Evolutionary conservation across 2,329 filamentous ascomycete species (phyloP).

Genomic region (Diaporthe humulicola): DNA sequence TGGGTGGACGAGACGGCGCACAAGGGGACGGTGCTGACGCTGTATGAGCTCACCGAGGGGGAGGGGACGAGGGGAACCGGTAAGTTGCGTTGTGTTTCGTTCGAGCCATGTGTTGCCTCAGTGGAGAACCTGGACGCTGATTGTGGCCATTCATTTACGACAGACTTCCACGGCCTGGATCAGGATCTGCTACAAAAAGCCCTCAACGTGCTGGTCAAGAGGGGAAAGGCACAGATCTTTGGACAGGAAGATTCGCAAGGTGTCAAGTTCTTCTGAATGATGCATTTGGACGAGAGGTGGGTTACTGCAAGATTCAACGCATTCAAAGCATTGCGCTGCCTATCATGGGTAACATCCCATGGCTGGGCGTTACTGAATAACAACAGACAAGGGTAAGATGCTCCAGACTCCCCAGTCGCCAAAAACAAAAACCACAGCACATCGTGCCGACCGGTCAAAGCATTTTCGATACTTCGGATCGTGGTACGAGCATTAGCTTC

Average conservation of each 20-base stretch:
- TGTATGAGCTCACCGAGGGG: slow-evolving; percentile 93
- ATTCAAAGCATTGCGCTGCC: neutral
- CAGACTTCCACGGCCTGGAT: slow-evolving; percentile 92
- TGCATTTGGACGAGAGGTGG: neutral
- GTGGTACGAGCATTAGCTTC: slow-evolving; percentile 21
- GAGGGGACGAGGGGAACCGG: slow-evolving; percentile 80
- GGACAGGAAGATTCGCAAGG: slow-evolving; percentile 89
- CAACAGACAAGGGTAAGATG: neutral
- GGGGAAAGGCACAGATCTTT: slow-evolving; percentile 93
- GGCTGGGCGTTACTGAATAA: slow-evolving; percentile 5
- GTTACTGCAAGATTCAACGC: slow-evolving; percentile 1
- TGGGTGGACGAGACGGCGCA: slow-evolving; percentile 93
- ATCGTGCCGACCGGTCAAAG: neutral
- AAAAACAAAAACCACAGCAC: slow-evolving; percentile 9
- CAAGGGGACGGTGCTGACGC: slow-evolving; percentile 87
- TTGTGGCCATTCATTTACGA: neutral
- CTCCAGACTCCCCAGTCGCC: slow-evolving; percentile 28
- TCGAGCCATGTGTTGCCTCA: neutral
- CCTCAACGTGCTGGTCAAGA: slow-evolving; percentile 85
- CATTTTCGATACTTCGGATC: neutral
- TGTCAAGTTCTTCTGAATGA: slow-evolving; percentile 91
- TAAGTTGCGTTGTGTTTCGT: slow-evolving; percentile 52
- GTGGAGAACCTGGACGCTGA: neutral
- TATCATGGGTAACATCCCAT: neutral
- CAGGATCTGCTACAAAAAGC: slow-evolving; percentile 83